Evolutionary conservation across 2,329 filamentous ascomycete species (phyloP).

Genomic region (Ophiostoma sp.): DNA sequence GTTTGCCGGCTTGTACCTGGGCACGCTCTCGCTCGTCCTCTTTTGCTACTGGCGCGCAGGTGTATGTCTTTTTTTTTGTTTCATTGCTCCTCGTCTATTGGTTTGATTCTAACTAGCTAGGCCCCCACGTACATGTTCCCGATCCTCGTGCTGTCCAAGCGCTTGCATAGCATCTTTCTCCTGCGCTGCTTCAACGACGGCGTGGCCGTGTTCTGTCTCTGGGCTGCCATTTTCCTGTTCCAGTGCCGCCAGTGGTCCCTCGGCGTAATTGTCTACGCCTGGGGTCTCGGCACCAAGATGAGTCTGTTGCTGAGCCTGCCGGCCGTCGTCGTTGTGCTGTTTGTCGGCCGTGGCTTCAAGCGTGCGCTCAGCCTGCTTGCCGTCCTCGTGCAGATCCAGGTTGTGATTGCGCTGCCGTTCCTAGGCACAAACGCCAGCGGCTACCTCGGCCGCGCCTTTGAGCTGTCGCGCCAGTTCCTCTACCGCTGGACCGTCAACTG

Average conservation of each 20-base stretch:
- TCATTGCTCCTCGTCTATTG: neutral
- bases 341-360: conserved; percentile 64
- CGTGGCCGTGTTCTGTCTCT: conserved; percentile 78
- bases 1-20: conserved; percentile 75
- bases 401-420: conserved; percentile 64
- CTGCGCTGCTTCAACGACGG: conserved; percentile 95
- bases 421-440: conserved; percentile 56
- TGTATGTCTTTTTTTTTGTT: conserved; percentile 38
- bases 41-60: conserved; percentile 71
- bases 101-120: conserved; percentile 36
- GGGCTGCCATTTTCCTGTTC: conserved; percentile 70
- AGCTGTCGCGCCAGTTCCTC: conserved; percentile 83
- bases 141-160: conserved; percentile 80
- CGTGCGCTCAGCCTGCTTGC: conserved; percentile 62
- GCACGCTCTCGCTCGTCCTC: conserved; percentile 70
- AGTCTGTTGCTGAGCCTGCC: conserved; percentile 76
- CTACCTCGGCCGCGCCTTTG: conserved; percentile 80
- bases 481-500: conserved; percentile 99
- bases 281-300: conserved; percentile 93
- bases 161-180: conserved; percentile 88
- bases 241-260: conserved; percentile 69
- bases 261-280: conserved; percentile 66
- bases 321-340: conserved; percentile 68
- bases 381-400: conserved; percentile 72
- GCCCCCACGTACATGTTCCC: conserved; percentile 82